Evolutionary conservation across 176 grass and related monocot genomes (phyloP).

Genomic region (Phoenix dactylifera): DNA sequence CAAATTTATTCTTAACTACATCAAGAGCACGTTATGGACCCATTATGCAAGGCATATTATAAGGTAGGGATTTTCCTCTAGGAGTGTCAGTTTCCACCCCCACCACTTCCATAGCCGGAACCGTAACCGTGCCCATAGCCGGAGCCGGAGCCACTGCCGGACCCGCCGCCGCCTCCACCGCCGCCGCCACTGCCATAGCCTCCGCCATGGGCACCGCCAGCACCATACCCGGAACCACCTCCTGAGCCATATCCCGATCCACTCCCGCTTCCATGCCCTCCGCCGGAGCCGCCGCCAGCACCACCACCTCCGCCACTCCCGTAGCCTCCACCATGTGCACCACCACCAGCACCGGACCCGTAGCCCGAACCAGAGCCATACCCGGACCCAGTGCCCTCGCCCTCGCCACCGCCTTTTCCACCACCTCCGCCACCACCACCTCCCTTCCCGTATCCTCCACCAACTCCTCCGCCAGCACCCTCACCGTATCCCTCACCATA

Average conservation of each 20-base stretch:
- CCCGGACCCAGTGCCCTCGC: constrained; percentile 3
- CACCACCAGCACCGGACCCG: constrained; percentile 4
- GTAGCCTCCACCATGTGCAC: background rate
- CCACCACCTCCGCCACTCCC: constrained; percentile 7
- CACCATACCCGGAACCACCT: background rate
- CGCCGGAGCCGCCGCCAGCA: background rate
- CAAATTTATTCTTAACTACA: no score
- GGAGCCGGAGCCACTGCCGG: background rate
- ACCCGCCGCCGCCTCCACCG: background rate
- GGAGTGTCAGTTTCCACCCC: background rate
- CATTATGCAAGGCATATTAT: no score
- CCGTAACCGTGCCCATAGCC: background rate
- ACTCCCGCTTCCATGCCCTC: background rate
- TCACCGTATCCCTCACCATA: background rate
- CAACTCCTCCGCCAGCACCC: background rate
- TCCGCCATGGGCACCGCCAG: background rate
- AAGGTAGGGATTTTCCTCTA: no score
- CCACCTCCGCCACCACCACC: background rate
- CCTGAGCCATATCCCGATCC: constrained; percentile 5
- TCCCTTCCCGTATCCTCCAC: background rate
- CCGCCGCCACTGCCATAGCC: constrained; percentile 9
- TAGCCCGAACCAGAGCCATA: background rate
- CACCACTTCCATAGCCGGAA: background rate
- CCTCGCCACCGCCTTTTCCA: background rate
- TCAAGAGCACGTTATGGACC: no score